Evolutionary conservation across 257 asterid genomes (phyloP).

Genomic region (Plectranthus barbatus): DNA sequence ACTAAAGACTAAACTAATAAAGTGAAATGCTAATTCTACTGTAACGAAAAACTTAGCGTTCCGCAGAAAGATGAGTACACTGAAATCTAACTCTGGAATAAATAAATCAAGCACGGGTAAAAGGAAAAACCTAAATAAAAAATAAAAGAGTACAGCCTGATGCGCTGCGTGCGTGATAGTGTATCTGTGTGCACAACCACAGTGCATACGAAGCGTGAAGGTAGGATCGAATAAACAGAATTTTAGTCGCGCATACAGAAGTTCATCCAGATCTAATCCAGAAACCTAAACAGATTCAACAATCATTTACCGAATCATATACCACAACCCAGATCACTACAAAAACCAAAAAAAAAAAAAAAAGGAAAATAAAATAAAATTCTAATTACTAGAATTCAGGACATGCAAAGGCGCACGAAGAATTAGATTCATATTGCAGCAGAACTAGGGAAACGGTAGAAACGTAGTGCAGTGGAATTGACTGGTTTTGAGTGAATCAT

Average conservation of each 20-base stretch:
- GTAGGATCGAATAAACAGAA: background rate
- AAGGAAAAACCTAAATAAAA: background rate
- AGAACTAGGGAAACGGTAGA: background rate
- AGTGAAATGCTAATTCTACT: background rate
- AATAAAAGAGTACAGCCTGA: background rate
- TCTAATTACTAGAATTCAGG: background rate
- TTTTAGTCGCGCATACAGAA: background rate
- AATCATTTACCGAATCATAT: background rate
- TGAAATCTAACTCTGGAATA: background rate
- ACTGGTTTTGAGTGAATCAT: background rate
- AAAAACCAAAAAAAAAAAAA: background rate
- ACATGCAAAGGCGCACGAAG: background rate
- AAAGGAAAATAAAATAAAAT: no score
- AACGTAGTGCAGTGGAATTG: background rate
- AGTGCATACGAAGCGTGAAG: background rate
- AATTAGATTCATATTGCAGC: background rate
- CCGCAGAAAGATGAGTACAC: background rate
- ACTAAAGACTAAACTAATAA: background rate
- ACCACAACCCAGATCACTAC: background rate
- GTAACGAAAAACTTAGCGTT: background rate
- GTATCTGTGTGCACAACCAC: background rate
- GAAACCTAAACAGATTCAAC: background rate
- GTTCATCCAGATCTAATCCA: conserved; percentile 5
- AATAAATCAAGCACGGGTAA: conserved; percentile 1
- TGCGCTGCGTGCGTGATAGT: background rate